A percentile compares a stretch with the other conserved stretches of the same genome.
Conservation (phyloP, 257 asterid species). For the Asclepias syriaca region DNA sequence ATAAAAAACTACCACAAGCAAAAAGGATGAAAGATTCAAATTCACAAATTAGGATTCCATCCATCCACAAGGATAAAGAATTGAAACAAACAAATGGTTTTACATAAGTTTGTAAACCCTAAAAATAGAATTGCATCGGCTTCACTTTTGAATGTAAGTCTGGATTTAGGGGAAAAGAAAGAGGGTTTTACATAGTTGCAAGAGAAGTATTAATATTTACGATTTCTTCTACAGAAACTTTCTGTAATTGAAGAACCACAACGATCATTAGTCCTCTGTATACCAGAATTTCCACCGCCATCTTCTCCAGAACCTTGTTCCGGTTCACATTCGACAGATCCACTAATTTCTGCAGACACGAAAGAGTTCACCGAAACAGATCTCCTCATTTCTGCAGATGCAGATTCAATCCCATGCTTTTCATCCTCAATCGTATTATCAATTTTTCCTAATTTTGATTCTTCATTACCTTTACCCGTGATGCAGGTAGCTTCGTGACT, state of each 20-base stretch:
- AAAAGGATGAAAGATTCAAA: no score
- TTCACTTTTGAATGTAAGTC: no score
- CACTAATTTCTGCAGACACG: conserved; percentile 3
- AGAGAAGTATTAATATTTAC: conserved; percentile 15
- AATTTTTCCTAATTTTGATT: no score
- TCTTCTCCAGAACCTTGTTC: not conserved
- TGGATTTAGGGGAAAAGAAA: no score
- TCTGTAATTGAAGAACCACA: conserved; percentile 8
- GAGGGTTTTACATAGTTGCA: conserved; percentile 3
- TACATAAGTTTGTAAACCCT: no score
- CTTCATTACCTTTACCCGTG: not conserved
- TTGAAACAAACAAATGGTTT: no score
- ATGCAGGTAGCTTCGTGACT: not conserved
- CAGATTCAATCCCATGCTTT: conserved; percentile 8
- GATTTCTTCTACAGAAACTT: conserved; percentile 21
- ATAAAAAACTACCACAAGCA: no score
- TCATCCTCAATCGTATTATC: not conserved
- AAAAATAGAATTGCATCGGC: no score
- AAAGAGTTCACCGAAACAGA: conserved; percentile 27
- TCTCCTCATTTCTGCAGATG: conserved; percentile 9
- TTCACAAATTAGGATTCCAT: no score
- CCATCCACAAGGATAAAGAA: no score
- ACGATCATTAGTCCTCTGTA: not conserved
- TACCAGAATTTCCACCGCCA: conserved; percentile 8
- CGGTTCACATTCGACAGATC: not conserved